A percentile compares a stretch with the other conserved stretches of the same genome.
Evolutionary conservation across 371 early-diverging fungal species (phyloP).

Genomic region (Lichtheimia ramosa): DNA sequence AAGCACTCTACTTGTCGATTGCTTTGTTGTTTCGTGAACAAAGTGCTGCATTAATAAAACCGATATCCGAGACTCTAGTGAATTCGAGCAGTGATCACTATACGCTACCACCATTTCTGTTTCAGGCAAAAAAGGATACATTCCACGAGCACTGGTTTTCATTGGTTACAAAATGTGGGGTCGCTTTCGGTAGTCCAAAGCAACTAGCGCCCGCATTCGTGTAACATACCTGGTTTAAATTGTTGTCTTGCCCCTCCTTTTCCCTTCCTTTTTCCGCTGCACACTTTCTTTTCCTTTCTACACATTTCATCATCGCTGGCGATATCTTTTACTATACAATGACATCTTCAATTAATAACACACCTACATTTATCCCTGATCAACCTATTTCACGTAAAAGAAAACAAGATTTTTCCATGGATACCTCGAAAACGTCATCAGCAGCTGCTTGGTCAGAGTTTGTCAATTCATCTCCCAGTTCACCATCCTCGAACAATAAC

Average conservation of each 20-base stretch:
- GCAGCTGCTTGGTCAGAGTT: conserved; percentile 23
- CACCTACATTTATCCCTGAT: conserved; percentile 10
- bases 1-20: no score
- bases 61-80: no score
- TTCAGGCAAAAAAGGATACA: conserved; percentile 12
- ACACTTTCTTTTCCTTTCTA: conserved; percentile 11
- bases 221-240: conserved; percentile 2
- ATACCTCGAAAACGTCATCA: conserved; percentile 5
- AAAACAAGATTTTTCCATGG: conserved; percentile 21
- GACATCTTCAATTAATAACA: conserved; percentile 9
- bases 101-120: conserved; percentile 3
- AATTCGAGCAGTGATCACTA: no score
- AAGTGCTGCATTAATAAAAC: no score
- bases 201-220: conserved; percentile 1
- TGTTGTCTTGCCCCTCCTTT: conserved; percentile 6
- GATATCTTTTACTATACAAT: conserved; percentile 14
- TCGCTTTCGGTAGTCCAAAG: conserved; percentile 1
- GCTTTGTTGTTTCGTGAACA: no score
- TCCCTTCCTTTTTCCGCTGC: conserved; percentile 5
- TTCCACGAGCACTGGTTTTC: not conserved
- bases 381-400: conserved; percentile 24
- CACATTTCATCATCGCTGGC: conserved; percentile 21
- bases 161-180: conserved; percentile 16
- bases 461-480: conserved; percentile 27
- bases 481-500: conserved; percentile 12